These are phyloP conservation scores for Rhododendron simsii DNA, from an alignment of 148 eudicot genomes.

Conservation along the genomic window DNA sequence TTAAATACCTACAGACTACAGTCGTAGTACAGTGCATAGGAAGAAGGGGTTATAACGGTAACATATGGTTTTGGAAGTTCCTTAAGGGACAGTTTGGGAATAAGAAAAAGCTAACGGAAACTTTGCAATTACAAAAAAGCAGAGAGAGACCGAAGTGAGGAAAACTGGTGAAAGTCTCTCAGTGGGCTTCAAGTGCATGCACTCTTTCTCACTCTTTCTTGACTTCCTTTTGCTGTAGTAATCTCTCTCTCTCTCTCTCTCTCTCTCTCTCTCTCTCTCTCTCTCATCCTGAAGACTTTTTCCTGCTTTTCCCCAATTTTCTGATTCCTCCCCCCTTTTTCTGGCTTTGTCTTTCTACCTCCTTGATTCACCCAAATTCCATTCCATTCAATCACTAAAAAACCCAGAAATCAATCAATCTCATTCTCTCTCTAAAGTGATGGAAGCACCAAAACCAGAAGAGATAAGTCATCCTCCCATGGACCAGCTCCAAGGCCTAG, in stretches of 20 bases:
- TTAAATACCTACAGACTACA: not conserved
- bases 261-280: not conserved
- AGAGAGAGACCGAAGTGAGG: conserved; percentile 2
- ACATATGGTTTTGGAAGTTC: conserved; percentile 60
- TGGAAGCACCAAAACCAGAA: conserved; percentile 74
- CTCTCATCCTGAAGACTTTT: conserved; percentile 25
- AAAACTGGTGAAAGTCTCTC: not conserved
- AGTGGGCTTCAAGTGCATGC: conserved; percentile 27
- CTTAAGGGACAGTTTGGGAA: conserved; percentile 62
- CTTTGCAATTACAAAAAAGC: conserved; percentile 18
- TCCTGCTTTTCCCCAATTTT: conserved; percentile 17
- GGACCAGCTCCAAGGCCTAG: conserved; percentile 95
- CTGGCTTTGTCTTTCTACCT: conserved; percentile 18
- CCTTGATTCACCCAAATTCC: conserved; percentile 15
- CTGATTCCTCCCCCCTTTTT: conserved; percentile 15
- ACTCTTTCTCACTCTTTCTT: conserved; percentile 4
- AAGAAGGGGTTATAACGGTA: conserved; percentile 56
- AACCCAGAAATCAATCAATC: conserved; percentile 3
- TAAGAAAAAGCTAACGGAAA: conserved; percentile 47
- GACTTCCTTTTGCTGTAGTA: no score
- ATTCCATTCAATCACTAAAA: not conserved
- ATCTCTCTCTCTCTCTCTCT: conserved; percentile 1
- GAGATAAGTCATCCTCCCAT: conserved; percentile 85
- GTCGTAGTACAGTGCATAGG: not conserved
- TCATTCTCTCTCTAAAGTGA: conserved; percentile 15